Evolutionary conservation across 2,329 filamentous ascomycete genomes (phyloP), one percentile per base, ranked within the genome.

Genomic region (Macrophomina tecta): DNA sequence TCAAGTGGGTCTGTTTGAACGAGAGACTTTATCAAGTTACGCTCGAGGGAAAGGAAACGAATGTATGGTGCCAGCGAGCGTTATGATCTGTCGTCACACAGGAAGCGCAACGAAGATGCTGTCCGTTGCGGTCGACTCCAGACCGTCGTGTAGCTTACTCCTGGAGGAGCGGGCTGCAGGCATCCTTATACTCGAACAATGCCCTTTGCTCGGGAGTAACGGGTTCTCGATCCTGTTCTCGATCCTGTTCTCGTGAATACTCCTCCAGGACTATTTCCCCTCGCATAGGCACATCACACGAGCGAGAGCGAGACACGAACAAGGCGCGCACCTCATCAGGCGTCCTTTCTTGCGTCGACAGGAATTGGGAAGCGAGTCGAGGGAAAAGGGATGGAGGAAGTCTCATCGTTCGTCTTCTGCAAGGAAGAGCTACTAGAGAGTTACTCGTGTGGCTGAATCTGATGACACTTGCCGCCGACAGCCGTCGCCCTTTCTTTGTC

Each of bases 221-320:
- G 23, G 23, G 23, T 23, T 23, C 23, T 23, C 23, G 3, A 23
- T 38, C 53, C 34, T 23, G 34, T 14, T 38, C 38, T 58, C 14
- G 38, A 28, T 8, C 36, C 23, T 58, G 55, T 58, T 58, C 55
- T 58, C 55, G 55, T 45, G 55, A 58, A 42, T 3, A 23, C 40
- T 12, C 1, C 7, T 38, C 11, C 7, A 28, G 18, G 34, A 34
- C 9, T 4, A 5, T 16, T 7, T 61, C 56, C 23, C 56, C 56
- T 61, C 56, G 56, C 56, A 45, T 61, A 28, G 40, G 5, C 40
- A 61, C 7, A 23, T 49, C 58, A 36, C 58, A 36, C 55, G 55
- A 60, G 36, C 36, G 36, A 38, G 36, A 45, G 5, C 38, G 30
- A 53, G 12, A 48, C 55, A 62, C 58, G 45, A 40, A 38, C 42